These are phyloP conservation scores for Capsella rubella DNA, from an alignment of 441 rosid genomes.

Conservation along the genomic window DNA sequence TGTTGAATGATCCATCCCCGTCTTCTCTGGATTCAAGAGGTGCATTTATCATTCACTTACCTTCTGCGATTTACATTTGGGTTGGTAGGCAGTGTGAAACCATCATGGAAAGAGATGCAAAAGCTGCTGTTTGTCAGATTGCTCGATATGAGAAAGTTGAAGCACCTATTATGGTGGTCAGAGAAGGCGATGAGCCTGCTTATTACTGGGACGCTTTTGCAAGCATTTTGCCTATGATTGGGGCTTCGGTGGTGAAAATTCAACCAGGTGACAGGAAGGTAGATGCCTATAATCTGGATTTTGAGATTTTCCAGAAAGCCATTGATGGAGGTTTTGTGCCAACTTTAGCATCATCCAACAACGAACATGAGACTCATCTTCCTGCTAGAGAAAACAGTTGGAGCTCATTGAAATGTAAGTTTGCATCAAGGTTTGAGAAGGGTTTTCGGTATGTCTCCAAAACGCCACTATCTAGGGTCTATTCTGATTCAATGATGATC, in stretches of 20 bases:
- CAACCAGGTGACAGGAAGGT: constrained; percentile 72
- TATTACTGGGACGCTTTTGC: constrained; percentile 90
- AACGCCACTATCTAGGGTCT: constrained; percentile 74
- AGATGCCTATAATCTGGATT: constrained; percentile 77
- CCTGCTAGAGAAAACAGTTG: constrained; percentile 94
- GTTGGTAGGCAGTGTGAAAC: constrained; percentile 77
- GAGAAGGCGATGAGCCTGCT: constrained; percentile 91
- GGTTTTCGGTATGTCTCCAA: constrained; percentile 73
- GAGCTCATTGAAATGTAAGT: constrained; percentile 82
- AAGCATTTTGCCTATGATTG: constrained; percentile 67
- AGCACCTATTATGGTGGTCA: constrained; percentile 67
- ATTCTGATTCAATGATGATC: constrained; percentile 93
- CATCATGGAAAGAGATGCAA: constrained; percentile 96
- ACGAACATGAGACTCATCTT: constrained; percentile 85
- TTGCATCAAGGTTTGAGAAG: constrained; percentile 78
- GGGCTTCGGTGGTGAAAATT: constrained; percentile 50
- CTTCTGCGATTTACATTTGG: constrained; percentile 88
- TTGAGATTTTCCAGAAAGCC: constrained; percentile 87
- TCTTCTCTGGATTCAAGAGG: constrained; percentile 92
- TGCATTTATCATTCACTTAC: constrained; percentile 86
- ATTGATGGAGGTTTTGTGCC: constrained; percentile 89
- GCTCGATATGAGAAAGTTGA: constrained; percentile 89
- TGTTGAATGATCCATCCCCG: constrained; percentile 86
- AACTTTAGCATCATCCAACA: constrained; percentile 78
- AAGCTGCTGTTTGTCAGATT: constrained; percentile 95